These are phyloP conservation scores for Echites panduratus DNA, from an alignment of 257 asterid genomes.

Conservation along the genomic window DNA sequence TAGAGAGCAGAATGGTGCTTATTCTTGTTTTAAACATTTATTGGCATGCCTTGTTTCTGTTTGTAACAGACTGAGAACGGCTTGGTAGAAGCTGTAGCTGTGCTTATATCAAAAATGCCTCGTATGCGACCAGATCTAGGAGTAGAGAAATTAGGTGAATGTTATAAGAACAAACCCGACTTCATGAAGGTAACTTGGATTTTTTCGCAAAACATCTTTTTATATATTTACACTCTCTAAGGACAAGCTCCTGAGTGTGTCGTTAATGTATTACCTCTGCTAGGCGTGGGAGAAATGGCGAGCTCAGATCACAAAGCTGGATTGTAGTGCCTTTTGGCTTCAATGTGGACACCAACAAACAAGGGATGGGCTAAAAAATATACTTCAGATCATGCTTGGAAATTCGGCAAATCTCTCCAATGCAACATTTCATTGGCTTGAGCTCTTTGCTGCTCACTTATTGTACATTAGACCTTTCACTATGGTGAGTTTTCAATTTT, in stretches of 20 bases:
- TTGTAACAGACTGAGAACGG: conserved; percentile 83
- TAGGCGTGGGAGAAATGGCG: conserved; percentile 99
- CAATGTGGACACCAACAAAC: conserved; percentile 82
- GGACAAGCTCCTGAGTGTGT: too few species aligned
- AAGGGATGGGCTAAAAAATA: conserved; percentile 67
- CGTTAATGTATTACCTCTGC: conserved; percentile 20
- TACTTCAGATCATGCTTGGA: conserved; percentile 90
- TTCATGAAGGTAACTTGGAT: conserved; percentile 59
- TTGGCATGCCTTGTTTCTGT: conserved; percentile 11
- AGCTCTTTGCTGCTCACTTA: conserved; percentile 76
- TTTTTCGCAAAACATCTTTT: too few species aligned
- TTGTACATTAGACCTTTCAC: conserved; percentile 89
- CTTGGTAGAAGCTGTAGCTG: conserved; percentile 87
- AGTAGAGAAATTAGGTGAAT: conserved; percentile 57
- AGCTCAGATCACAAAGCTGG: conserved; percentile 78
- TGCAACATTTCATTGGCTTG: conserved; percentile 81
- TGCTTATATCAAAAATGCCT: conserved; percentile 84
- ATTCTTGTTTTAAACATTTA: conserved; percentile 6
- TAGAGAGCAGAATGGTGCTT: not conserved
- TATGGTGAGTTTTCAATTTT: conserved; percentile 36
- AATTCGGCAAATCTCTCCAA: conserved; percentile 56
- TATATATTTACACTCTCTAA: too few species aligned
- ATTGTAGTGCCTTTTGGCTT: conserved; percentile 87
- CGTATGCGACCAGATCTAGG: conserved; percentile 61
- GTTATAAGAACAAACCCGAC: conserved; percentile 75